Evolutionary conservation across 2,329 filamentous ascomycete species (phyloP), one percentile per base, ranked within the genome.

Genomic region (Cladosporium oxysporum): DNA sequence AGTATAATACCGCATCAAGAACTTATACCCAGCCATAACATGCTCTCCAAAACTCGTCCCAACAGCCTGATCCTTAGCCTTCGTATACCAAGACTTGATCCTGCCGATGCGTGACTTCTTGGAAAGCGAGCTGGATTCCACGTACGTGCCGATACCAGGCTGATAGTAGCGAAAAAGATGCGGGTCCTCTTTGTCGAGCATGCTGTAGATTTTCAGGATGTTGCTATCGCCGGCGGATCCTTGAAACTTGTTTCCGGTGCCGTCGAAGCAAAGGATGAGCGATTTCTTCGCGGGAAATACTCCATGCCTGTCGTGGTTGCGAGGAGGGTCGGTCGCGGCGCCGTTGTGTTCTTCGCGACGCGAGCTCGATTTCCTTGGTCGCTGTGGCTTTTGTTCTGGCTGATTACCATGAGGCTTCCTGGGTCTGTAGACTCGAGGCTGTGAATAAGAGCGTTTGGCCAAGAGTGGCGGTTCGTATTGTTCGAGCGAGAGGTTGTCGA

Each of bases 31-130:
- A 8, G 89, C 91, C 71, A 95, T 91, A 12, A 95, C 91, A 78
- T 95, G 91, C 65, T 92, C 85, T 70, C 90, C 91, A 69, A 96
- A 94, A 0, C 89, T 92, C 0, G 90, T 90, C 1, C 92, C 92
- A 67, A 96, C 78, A 11, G 91, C 91, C 3, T 90, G 91, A 76
- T 95, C 91, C 71, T 92, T 92, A 67, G 90, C 88, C 71, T 91
- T 91, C 52, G 83, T 79, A 72, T 89, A 90, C 86, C 88, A 91
- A 10, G 87, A 89, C 68, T 84, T 84, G 65, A 91, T 71, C 16
- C 87, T 84, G 7, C 69, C 84, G 26, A 83, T 75, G 0, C 82
- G 72, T 12, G 86, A 83, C 0, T 85, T 89, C 69, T 87, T 85
- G 1, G 84, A 85, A 52, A 90, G 79, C 10, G 83, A 85, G 12